Base-by-base conservation (phyloP, 306 rosid species). In the Lathyrus tuberosus region DNA sequence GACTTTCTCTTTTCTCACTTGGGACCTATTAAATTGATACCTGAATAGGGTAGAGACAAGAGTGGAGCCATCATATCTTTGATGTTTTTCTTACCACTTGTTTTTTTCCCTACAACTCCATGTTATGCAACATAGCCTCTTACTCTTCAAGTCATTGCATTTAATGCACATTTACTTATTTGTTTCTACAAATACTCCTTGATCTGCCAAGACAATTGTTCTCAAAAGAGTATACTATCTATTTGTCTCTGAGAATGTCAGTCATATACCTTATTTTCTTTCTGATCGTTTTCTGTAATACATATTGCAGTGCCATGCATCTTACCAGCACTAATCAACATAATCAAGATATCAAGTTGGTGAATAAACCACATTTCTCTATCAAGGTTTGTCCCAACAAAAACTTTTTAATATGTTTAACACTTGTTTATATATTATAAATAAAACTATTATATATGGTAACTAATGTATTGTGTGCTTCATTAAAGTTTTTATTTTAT, bases 231-330 rank as follows among this genome's bases (percentile, higher is more conserved):
- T 24, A 16, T 2, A 51, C 38, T 13, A 8, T 48, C 38, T 13
- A 8, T 48, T 22, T 53, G 42, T 63, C 49, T 40, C 43, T 17
- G 15, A 78, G 15, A 15, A 89, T 86, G 89, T 79, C 89, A 61
- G 24, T 74, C 76, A 69, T 65, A 57, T 16, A 37, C 71, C 57
- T 78, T 41, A 66, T 84, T 69, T 60, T 81, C 78, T 69, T 80
- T 72, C 44, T 88, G 31, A 84, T 81, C 78, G 26, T 84, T 70
- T 75, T 79, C 48, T 77, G 70, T 67, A 80, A 82, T 69, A 81
- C 83, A 74, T 22, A 64, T 26, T 86, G 88, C 69, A 47, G 51
- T 62, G 86, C 86, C 33, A 65, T 83, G 65, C 77, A 12, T 63
- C 77, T 76, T 12, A 47, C 15, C 22, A 51, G 10, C 61, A 56